Percentiles rank a stretch among this genome's conserved stretches.
Conservation (phyloP, 495 filamentous ascomycete species). For the Penicillium egyptiacum region DNA sequence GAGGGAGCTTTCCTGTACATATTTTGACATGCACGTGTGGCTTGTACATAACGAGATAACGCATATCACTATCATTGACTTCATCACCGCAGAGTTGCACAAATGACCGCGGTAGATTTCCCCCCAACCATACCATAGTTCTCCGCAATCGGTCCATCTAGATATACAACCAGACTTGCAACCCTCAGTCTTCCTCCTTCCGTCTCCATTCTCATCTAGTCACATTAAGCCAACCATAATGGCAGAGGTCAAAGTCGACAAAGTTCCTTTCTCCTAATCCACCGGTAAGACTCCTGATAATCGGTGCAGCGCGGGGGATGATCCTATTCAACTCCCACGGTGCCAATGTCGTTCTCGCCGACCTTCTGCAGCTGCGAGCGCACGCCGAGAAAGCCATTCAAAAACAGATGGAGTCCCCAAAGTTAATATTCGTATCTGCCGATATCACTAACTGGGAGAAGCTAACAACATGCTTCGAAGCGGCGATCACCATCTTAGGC, state of each 20-base stretch:
- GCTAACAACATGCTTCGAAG: conserved; percentile 52
- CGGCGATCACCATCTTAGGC: conserved; percentile 49
- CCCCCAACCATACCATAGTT: conserved; percentile 2
- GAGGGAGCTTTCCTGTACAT: not conserved
- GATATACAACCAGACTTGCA: not conserved
- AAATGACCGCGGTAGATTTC: not conserved
- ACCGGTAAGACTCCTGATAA: conserved; percentile 35
- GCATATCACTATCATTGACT: not conserved
- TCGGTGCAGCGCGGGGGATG: conserved; percentile 42
- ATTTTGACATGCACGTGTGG: not conserved
- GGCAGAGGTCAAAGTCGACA: conserved; percentile 14
- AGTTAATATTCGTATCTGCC: conserved; percentile 22
- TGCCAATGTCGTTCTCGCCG: conserved; percentile 34
- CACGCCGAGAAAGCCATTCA: conserved; percentile 23
- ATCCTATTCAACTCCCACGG: conserved; percentile 25
- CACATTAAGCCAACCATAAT: conserved; percentile 4
- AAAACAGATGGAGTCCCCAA: conserved; percentile 6
- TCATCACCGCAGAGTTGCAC: not conserved
- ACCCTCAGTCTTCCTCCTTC: not conserved
- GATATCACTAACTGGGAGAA: conserved; percentile 31
- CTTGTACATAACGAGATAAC: not conserved
- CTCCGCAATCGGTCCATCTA: not conserved
- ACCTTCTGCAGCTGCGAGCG: conserved; percentile 19
- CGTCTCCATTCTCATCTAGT: not conserved
- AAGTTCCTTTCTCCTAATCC: conserved; percentile 8